Evolutionary conservation across 228 moss, liverwort and hornwort genomes (phyloP).

Genomic region (Sphagnum magellanicum): DNA sequence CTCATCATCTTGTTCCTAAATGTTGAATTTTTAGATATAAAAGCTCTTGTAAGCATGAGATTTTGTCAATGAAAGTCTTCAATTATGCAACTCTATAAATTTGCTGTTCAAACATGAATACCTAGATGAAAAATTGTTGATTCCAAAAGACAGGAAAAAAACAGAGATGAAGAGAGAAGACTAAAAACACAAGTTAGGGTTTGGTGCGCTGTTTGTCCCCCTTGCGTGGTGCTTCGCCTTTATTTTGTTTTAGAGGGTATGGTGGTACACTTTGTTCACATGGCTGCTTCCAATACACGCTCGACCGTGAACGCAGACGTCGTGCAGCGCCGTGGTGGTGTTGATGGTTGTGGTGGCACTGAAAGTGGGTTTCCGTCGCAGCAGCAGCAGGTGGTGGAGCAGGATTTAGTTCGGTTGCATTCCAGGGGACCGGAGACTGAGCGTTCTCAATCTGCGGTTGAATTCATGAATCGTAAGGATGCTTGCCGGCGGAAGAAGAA

Average conservation of each 20-base stretch:
- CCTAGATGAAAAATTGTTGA: too few relatives aligned
- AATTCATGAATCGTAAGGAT: constrained; percentile 45
- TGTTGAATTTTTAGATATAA: too few relatives aligned
- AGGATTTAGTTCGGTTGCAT: constrained; percentile 25
- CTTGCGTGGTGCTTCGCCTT: too few relatives aligned
- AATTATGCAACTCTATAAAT: too few relatives aligned
- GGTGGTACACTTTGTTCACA: constrained; percentile 66
- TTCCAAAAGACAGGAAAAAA: too few relatives aligned
- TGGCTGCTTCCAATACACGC: constrained; percentile 64
- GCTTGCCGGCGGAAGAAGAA: constrained; percentile 47
- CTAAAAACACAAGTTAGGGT: too few relatives aligned
- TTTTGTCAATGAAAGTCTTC: too few relatives aligned
- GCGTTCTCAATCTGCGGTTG: constrained; percentile 21
- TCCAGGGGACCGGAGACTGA: constrained; percentile 13
- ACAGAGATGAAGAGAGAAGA: too few relatives aligned
- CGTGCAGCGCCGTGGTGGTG: constrained; percentile 33
- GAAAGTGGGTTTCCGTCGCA: neutral
- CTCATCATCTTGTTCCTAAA: too few relatives aligned
- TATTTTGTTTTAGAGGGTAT: constrained; percentile 5
- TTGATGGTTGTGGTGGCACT: neutral
- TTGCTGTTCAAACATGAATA: too few relatives aligned
- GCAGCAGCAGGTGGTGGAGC: constrained; percentile 15
- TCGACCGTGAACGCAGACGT: constrained; percentile 36
- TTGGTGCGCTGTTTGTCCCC: too few relatives aligned
- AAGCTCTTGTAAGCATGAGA: too few relatives aligned